phyloP scores from a whole-genome alignment of 148 eudicot genomes.

The Vaccinium myrtillus region DNA sequence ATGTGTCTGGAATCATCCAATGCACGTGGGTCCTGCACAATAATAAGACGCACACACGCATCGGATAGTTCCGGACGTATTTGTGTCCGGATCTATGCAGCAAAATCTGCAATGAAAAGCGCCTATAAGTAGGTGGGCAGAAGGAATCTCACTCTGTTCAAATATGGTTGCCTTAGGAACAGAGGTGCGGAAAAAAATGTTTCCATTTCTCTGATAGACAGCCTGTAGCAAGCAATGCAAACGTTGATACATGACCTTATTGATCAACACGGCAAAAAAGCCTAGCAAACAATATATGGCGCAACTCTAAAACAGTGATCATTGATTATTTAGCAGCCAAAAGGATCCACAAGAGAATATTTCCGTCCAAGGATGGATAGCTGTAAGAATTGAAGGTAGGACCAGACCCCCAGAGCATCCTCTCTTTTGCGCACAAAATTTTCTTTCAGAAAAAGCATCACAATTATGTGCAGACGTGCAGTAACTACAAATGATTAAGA shows the following conservation, averaged over 20 bases:
- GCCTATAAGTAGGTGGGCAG: neutral
- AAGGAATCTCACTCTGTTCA: conserved; percentile 8
- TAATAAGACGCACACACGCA: neutral
- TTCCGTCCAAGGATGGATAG: neutral
- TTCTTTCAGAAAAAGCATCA: neutral
- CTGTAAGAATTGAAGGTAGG: neutral
- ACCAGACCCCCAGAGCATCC: neutral
- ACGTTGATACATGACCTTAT: neutral
- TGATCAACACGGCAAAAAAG: neutral
- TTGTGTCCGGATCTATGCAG: neutral
- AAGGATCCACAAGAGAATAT: neutral
- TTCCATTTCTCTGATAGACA: conserved; percentile 8
- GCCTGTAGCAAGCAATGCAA: neutral
- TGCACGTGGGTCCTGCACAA: neutral
- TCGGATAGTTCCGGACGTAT: neutral
- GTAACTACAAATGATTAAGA: too few species aligned
- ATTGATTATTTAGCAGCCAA: neutral
- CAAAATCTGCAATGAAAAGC: neutral
- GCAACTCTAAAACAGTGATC: neutral
- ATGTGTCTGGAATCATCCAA: neutral
- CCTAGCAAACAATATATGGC: neutral
- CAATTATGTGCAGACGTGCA: neutral
- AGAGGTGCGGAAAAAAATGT: neutral
- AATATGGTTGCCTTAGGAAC: neutral
- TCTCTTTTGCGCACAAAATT: neutral